These are phyloP conservation scores for Starmerella potacharoeniae DNA, from an alignment of 805 yeast genomes.

Conservation along the genomic window DNA sequence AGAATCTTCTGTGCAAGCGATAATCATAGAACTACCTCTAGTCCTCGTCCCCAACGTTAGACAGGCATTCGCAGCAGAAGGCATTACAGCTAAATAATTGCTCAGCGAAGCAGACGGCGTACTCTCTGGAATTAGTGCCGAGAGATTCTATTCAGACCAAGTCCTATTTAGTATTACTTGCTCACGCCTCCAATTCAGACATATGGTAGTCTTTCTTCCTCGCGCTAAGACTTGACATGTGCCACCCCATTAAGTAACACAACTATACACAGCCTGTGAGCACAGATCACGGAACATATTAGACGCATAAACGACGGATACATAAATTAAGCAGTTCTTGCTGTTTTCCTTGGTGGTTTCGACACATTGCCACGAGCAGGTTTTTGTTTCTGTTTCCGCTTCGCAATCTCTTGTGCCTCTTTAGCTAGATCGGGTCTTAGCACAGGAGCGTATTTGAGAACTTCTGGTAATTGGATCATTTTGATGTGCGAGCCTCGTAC, in stretches of 20 bases:
- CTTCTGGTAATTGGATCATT: conserved; percentile 78
- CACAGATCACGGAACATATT: neutral
- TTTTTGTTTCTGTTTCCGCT: neutral
- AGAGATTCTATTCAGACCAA: too few species aligned
- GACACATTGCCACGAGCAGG: neutral
- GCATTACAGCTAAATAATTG: too few species aligned
- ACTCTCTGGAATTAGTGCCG: too few species aligned
- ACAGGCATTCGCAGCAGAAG: too few species aligned
- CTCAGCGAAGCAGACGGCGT: too few species aligned
- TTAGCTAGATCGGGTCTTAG: conserved; percentile 36
- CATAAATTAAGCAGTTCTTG: neutral
- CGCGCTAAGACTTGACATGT: neutral
- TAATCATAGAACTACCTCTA: too few species aligned
- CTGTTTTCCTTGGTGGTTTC: neutral
- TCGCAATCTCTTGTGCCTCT: conserved; percentile 3
- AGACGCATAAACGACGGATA: neutral
- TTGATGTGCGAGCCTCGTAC: conserved; percentile 85
- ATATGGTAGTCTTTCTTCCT: too few species aligned
- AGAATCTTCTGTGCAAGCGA: too few species aligned
- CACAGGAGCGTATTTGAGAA: conserved; percentile 78
- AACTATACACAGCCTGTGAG: neutral
- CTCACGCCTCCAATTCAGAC: too few species aligned
- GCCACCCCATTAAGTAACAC: neutral
- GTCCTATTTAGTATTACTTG: too few species aligned
- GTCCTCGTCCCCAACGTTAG: too few species aligned